Evolutionary conservation across 352 stramenopile genomes (phyloP).

Genomic region (Pythium dissotocum): DNA sequence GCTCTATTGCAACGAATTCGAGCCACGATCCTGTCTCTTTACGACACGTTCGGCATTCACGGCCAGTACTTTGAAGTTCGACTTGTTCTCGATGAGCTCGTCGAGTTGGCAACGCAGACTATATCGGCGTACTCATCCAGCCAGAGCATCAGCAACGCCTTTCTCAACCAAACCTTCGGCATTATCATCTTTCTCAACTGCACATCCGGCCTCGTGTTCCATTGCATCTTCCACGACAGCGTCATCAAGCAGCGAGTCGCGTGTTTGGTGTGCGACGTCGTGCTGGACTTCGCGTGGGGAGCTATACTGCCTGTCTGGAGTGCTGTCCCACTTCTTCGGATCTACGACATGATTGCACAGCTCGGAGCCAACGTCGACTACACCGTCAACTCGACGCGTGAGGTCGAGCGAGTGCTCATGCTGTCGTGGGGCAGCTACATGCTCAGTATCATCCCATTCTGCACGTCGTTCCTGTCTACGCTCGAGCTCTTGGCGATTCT

Average conservation of each 20-base stretch:
- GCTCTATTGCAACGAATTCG: background rate
- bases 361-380: background rate
- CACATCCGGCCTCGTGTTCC: background rate
- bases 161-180: constrained; percentile 17
- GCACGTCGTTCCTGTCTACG: no score
- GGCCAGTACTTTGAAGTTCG: constrained; percentile 24
- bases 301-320: background rate
- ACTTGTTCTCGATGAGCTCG: background rate
- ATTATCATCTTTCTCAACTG: constrained; percentile 20
- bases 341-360: background rate
- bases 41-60: constrained; percentile 8
- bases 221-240: background rate
- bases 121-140: constrained; percentile 8
- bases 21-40: background rate
- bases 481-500: no score
- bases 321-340: background rate
- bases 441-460: no score
- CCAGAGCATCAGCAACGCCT: constrained; percentile 17
- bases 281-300: background rate
- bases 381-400: background rate
- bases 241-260: constrained; percentile 7
- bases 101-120: constrained; percentile 10
- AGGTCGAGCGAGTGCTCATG: background rate
- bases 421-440: background rate
- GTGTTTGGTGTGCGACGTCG: background rate